Conservation (phyloP, 352 stramenopile species). For the Phytopythium aichiense region DNA sequence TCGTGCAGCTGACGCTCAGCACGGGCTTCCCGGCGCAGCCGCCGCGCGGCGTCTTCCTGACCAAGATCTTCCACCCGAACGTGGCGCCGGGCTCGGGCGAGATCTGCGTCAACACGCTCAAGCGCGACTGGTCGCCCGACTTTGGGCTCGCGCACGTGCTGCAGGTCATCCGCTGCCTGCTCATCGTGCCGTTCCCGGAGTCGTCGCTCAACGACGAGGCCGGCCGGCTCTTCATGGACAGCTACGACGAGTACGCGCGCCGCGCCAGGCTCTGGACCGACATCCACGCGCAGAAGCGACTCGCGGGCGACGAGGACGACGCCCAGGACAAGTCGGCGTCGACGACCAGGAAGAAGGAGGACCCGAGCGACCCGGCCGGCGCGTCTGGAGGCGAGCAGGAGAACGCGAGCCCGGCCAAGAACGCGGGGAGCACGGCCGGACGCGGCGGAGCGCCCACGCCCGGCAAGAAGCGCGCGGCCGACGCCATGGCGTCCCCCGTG, state of each 20-base stretch:
- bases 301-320: constrained; percentile 21
- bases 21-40: constrained; percentile 83
- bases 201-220: constrained; percentile 99
- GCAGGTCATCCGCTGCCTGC: constrained; percentile 97
- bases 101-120: constrained; percentile 99
- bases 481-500: not conserved
- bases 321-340: constrained; percentile 16
- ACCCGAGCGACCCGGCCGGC: not conserved
- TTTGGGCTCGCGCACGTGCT: constrained; percentile 96
- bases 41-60: constrained; percentile 95
- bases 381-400: constrained; percentile 5
- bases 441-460: not conserved
- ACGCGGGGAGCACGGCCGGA: not conserved
- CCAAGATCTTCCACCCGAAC: constrained; percentile 99
- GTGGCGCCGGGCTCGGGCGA: constrained; percentile 94
- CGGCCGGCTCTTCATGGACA: constrained; percentile 98
- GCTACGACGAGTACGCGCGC: constrained; percentile 96
- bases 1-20: constrained; percentile 93
- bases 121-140: constrained; percentile 96
- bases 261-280: constrained; percentile 87
- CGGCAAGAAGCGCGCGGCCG: constrained; percentile 5
- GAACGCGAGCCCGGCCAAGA: constrained; percentile 2
- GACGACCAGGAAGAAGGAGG: constrained; percentile 51
- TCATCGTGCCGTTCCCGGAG: constrained; percentile 99
- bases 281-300: constrained; percentile 83